Conservation (phyloP, 2,329 filamentous ascomycete species). For the Curvularia sp. region DNA sequence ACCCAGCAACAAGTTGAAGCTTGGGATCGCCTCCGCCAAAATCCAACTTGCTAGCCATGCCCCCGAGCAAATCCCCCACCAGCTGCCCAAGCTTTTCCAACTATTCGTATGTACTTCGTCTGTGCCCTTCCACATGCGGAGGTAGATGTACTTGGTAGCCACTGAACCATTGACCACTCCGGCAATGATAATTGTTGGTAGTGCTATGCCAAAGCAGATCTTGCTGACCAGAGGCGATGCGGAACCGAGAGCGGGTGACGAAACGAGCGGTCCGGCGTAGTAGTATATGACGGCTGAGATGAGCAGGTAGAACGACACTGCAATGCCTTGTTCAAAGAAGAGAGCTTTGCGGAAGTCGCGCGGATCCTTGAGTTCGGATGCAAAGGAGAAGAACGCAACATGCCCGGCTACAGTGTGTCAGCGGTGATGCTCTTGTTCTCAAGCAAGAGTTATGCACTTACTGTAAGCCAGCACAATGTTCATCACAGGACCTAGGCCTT, state of each 20-base stretch:
- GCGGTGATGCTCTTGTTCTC: background rate
- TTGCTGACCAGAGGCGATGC: constrained; percentile 65
- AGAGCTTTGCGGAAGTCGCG: constrained; percentile 68
- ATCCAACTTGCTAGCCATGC: constrained; percentile 70
- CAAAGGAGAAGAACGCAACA: constrained; percentile 72
- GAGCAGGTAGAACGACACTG: constrained; percentile 68
- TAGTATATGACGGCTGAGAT: constrained; percentile 73
- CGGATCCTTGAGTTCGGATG: constrained; percentile 68
- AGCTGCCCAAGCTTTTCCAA: constrained; percentile 53
- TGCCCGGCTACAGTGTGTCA: constrained; percentile 56
- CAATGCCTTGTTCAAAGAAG: constrained; percentile 64
- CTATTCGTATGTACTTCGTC: constrained; percentile 46
- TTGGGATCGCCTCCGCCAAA: constrained; percentile 72
- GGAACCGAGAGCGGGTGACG: constrained; percentile 71
- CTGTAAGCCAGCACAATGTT: constrained; percentile 78
- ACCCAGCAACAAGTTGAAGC: constrained; percentile 71
- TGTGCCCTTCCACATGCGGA: constrained; percentile 67
- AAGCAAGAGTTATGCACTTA: constrained; percentile 20
- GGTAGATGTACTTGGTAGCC: constrained; percentile 70
- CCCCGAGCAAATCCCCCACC: constrained; percentile 63
- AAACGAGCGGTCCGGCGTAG: constrained; percentile 67
- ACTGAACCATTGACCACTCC: constrained; percentile 75
- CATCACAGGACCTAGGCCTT: constrained; percentile 41
- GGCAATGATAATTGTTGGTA: constrained; percentile 74
- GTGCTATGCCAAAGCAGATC: constrained; percentile 71